These are phyloP conservation scores for Ogataea henricii DNA, from an alignment of 805 yeast species.

Conservation along the genomic window DNA sequence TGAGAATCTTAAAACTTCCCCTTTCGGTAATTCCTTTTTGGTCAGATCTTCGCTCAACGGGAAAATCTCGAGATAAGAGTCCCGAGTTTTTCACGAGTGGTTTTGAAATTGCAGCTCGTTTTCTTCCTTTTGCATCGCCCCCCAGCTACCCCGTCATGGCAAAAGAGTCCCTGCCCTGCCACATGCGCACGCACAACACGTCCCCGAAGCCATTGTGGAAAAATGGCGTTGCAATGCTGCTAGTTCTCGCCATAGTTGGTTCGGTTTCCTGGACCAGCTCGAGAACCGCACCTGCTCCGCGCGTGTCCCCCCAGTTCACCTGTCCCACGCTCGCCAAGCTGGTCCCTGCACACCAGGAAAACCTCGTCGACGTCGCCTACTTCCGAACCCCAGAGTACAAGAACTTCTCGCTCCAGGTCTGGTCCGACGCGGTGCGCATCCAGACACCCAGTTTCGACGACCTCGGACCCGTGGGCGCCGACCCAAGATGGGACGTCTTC, in stretches of 20 bases:
- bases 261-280: not conserved
- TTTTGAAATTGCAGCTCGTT: too few species aligned
- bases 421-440: constrained; percentile 2
- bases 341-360: not conserved
- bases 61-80: not conserved
- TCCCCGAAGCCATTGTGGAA: not conserved
- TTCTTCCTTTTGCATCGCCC: too few species aligned
- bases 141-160: not conserved
- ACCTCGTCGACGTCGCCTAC: not conserved
- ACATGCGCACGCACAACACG: not conserved
- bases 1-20: not conserved
- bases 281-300: not conserved
- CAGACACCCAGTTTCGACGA: constrained; percentile 1
- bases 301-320: not conserved
- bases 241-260: not conserved
- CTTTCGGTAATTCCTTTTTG: not conserved
- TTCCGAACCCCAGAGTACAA: constrained; percentile 1
- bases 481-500: constrained; percentile 1
- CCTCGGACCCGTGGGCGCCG: not conserved
- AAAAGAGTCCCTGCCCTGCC: not conserved
- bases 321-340: not conserved
- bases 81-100: too few species aligned
- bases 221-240: not conserved
- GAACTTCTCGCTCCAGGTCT: not conserved
- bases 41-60: not conserved